Base-by-base conservation (phyloP, 2,329 filamentous ascomycete genomes). In the Alternaria sp. region DNA sequence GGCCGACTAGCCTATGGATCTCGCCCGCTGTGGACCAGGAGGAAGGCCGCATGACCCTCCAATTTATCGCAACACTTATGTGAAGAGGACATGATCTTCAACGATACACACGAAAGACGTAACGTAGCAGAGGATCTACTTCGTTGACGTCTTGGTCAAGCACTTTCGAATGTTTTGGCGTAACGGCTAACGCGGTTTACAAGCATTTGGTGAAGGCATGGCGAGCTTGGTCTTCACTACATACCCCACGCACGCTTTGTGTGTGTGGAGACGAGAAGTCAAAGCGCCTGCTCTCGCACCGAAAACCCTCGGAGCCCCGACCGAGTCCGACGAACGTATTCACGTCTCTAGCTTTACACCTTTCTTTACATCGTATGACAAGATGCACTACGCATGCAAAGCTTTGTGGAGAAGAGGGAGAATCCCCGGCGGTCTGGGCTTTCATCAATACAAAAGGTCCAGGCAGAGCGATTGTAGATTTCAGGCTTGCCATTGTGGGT, bases 401-500 rank as follows among this genome's bases (percentile, higher is more conserved):
- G 89, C 89, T 0, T 81, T 86, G 70, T 77, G 88, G 33, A 79
- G 89, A 28, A 87, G 86, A 17, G 17, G 17, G 17, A 0, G 88
- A 90, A 69, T 87, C 91, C n/a, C 89, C 88, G 0, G 55, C 77
- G 1, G 88, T 89, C 67, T 95, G 91, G 91, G 91, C 1, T 80
- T 94, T 6, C 0, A 80, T 80, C 11, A 82, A 78, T n/a, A 92
- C 90, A 0, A 85, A 90, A 55, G 90, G 95, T 66, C 90, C 92
- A 0, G 84, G 82, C 1, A 83, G 82, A 21, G 92, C 91, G 0
- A 78, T 95, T 9, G 85, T 86, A 33, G 63, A 68, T 45, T 90
- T 93, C 3, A 94, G 95, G 91, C 78, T 94, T 21, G 91, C 91
- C 0, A 93, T 95, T 89, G 91, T 2, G 91, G 92, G 0, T 90